Conservation (phyloP, 345 rosid species). For the Limnanthes douglasii region DNA sequence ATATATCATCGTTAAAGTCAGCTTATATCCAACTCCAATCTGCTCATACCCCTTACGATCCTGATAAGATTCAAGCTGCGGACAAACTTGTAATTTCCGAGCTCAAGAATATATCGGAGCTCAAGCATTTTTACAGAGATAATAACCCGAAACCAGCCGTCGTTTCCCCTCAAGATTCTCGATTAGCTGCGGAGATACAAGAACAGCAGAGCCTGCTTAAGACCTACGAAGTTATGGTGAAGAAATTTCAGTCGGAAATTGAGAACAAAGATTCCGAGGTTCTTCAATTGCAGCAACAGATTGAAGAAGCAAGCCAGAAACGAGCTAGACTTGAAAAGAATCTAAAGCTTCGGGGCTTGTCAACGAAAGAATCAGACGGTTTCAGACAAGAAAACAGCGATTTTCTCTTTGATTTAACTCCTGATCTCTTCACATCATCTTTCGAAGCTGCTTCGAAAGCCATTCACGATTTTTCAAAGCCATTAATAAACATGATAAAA, state of each 20-base stretch:
- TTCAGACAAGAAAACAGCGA: conserved; percentile 29
- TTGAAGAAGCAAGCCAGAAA: conserved; percentile 72
- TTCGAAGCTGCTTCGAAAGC: conserved; percentile 64
- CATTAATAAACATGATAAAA: conserved; percentile 82
- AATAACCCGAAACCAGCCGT: conserved; percentile 56
- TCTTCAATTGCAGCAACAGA: conserved; percentile 50
- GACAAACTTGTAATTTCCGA: conserved; percentile 73
- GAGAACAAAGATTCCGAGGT: conserved; percentile 84
- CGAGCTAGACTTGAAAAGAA: conserved; percentile 59
- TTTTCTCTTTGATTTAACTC: conserved; percentile 37
- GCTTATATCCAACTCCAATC: conserved; percentile 77
- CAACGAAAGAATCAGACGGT: conserved; percentile 40
- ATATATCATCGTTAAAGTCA: conserved; percentile 62
- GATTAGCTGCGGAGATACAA: conserved; percentile 85
- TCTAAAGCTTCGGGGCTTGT: conserved; percentile 67
- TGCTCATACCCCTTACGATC: conserved; percentile 80
- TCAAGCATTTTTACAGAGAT: conserved; percentile 67
- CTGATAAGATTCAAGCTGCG: conserved; percentile 77
- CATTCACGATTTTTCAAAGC: conserved; percentile 73
- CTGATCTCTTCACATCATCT: conserved; percentile 39
- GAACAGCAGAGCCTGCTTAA: conserved; percentile 75
- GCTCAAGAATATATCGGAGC: conserved; percentile 62
- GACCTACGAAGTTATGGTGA: conserved; percentile 87
- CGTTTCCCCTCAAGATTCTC: conserved; percentile 70
- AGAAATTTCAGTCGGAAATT: conserved; percentile 77